These are phyloP conservation scores for Zymoseptoria passerinii DNA, from an alignment of 2,329 filamentous ascomycete genomes.

Conservation along the genomic window DNA sequence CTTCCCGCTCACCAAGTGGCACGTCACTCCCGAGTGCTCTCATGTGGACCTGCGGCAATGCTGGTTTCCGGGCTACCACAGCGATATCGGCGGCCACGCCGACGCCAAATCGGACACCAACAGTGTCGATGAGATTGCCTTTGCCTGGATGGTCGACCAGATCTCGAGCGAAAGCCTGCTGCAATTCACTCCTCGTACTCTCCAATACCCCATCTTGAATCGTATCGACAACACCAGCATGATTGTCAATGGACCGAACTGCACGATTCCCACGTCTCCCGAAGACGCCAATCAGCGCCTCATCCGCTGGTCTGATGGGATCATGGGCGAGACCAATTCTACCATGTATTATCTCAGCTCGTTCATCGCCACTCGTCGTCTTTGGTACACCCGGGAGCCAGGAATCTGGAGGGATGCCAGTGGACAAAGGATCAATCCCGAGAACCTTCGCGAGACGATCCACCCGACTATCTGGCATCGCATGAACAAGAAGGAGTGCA, in stretches of 20 bases:
- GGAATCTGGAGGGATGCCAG: constrained; percentile 7
- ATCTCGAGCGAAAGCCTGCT: constrained; percentile 9
- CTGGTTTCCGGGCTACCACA: constrained; percentile 47
- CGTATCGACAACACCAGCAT: constrained; percentile 6
- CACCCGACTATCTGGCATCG: constrained; percentile 11
- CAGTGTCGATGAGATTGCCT: constrained; percentile 27
- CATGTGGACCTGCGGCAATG: constrained; percentile 37
- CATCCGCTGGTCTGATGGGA: constrained; percentile 13
- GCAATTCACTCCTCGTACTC: constrained; percentile 8
- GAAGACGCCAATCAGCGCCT: constrained; percentile 12
- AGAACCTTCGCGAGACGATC: constrained; percentile 9
- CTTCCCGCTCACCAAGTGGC: constrained; percentile 44
- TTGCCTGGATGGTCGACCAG: constrained; percentile 34
- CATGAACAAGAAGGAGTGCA: background rate
- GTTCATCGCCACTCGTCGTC: constrained; percentile 8
- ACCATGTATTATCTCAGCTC: constrained; percentile 7
- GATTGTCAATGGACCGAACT: background rate
- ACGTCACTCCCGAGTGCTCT: constrained; percentile 15
- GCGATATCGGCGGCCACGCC: constrained; percentile 42
- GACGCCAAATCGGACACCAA: constrained; percentile 14
- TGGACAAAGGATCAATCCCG: constrained; percentile 1
- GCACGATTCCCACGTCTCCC: constrained; percentile 3
- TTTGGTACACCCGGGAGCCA: constrained; percentile 6
- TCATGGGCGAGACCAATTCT: constrained; percentile 6
- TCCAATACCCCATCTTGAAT: constrained; percentile 12